Base-by-base conservation (phyloP, 2,329 filamentous ascomycete species). In the Hawksworthiomyces lignivorus region DNA sequence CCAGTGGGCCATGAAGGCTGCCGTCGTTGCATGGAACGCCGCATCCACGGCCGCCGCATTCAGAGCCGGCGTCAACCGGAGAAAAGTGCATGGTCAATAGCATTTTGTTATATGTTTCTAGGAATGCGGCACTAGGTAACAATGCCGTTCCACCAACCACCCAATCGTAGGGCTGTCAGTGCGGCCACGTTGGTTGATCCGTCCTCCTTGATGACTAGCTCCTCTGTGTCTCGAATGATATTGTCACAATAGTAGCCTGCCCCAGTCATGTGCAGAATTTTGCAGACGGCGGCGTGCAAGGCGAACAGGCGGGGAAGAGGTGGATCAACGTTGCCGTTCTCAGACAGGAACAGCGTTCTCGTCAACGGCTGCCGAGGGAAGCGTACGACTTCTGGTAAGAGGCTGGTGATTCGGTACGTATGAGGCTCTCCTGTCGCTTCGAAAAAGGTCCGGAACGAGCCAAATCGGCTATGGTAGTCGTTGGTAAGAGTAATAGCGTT, bases 401-500 rank as follows among this genome's bases (percentile, higher is more conserved):
- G 3, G 14, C 30, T 27, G 7, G 29, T 8, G 14, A 41, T 36
- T 9, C n/a, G 29, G 33, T 42, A 42, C 5, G 39, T 42, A 22
- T 42, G 39, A 10, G 29, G 29, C 27, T 30, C n/a, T 12, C 14
- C 39, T 12, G 20, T 17, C 6, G 39, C 8, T 11, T 33, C 30
- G 24, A 42, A 42, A 20, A 24, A 29, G 1, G 27, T 36, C 7
- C 20, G 19, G 27, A 36, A 36, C 5, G 14, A 11, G 3, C 32
- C 39, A 32, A 36, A 42, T 4, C 17, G 21, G 10, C 5, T 24
- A 20, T 39, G 36, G 5, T 12, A 19, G 11, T 22, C 18, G 6
- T 18, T n/a, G 4, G 31, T 21, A 4, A 41, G 32, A 3, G 39
- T 41, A 3, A 41, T 29, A 14, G 39, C 31, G 15, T 41, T 41